Conservation (phyloP, 345 rosid species). For the Eucalyptus pauciflora region DNA sequence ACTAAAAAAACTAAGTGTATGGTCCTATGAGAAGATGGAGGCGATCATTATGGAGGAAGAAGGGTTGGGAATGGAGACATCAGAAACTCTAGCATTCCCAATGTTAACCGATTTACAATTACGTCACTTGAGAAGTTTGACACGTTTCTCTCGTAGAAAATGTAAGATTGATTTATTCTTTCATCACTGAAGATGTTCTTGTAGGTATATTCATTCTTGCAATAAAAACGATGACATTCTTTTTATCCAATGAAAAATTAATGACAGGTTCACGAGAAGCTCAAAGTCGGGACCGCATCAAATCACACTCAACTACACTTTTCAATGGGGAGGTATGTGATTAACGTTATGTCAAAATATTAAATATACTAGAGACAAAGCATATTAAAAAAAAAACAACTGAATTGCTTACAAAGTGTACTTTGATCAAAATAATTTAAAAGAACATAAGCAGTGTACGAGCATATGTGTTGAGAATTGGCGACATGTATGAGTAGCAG, state of each 20-base stretch:
- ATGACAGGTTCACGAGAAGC: not conserved
- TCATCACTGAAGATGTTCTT: fast-evolving
- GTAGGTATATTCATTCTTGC: fast-evolving
- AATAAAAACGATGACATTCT: not conserved
- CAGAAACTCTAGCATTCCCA: fast-evolving
- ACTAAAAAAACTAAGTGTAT: fast-evolving
- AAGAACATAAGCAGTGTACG: too few relatives aligned
- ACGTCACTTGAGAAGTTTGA: fast-evolving
- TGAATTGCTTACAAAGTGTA: fast-evolving
- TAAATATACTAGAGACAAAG: too few relatives aligned
- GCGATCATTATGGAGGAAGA: too few relatives aligned
- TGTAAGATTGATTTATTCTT: too few relatives aligned
- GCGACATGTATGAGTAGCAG: fast-evolving
- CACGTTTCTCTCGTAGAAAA: fast-evolving
- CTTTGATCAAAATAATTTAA: too few relatives aligned
- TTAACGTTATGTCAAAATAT: fast-evolving
- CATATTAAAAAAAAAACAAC: too few relatives aligned
- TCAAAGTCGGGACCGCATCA: fast-evolving
- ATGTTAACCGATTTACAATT: fast-evolving
- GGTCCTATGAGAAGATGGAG: fast-evolving
- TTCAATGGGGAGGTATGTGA: not conserved
- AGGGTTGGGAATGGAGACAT: too few relatives aligned
- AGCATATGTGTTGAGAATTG: fast-evolving
- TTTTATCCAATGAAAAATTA: not conserved
- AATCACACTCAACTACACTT: not conserved